Conservation (phyloP, 2,329 filamentous ascomycete genomes). For the Rutstroemia sp. region DNA sequence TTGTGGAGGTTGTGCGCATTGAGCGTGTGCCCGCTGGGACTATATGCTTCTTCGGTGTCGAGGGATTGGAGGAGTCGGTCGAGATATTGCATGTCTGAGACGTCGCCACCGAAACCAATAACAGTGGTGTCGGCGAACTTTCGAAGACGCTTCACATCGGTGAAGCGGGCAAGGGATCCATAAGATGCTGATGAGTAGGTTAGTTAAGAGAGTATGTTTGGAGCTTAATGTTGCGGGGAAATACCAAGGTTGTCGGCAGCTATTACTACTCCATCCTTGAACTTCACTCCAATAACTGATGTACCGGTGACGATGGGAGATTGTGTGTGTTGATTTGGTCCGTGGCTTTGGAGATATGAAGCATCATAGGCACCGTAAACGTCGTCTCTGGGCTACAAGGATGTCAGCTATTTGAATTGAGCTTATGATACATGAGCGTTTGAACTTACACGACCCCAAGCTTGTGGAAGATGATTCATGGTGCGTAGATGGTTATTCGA, state of each 20-base stretch:
- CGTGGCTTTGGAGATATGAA: slow-evolving; percentile 68
- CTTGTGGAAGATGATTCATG: slow-evolving; percentile 69
- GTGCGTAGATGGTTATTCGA: not conserved
- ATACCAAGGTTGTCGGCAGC: slow-evolving; percentile 92
- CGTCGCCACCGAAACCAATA: slow-evolving; percentile 91
- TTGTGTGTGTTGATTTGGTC: slow-evolving; percentile 81
- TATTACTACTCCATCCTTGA: slow-evolving; percentile 92
- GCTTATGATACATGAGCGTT: not conserved
- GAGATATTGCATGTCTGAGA: slow-evolving; percentile 98
- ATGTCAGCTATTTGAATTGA: slow-evolving; percentile 30
- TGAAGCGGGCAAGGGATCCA: slow-evolving; percentile 93
- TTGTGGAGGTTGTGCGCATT: slow-evolving; percentile 93
- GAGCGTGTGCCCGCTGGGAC: slow-evolving; percentile 46
- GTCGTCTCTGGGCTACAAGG: slow-evolving; percentile 80
- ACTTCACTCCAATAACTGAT: slow-evolving; percentile 91
- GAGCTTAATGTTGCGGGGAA: not conserved
- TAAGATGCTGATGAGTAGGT: slow-evolving; percentile 66
- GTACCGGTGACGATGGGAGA: slow-evolving; percentile 92
- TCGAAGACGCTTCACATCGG: slow-evolving; percentile 90
- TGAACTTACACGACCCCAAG: slow-evolving; percentile 61
- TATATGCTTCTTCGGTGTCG: slow-evolving; percentile 82
- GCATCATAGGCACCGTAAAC: slow-evolving; percentile 90
- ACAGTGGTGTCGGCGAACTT: slow-evolving; percentile 78
- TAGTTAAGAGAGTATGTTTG: slow-evolving; percentile 13
- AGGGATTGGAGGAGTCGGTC: slow-evolving; percentile 84